Evolutionary conservation across 2,329 filamentous ascomycete genomes (phyloP).

Genomic region (Xylaria hypoxylon): DNA sequence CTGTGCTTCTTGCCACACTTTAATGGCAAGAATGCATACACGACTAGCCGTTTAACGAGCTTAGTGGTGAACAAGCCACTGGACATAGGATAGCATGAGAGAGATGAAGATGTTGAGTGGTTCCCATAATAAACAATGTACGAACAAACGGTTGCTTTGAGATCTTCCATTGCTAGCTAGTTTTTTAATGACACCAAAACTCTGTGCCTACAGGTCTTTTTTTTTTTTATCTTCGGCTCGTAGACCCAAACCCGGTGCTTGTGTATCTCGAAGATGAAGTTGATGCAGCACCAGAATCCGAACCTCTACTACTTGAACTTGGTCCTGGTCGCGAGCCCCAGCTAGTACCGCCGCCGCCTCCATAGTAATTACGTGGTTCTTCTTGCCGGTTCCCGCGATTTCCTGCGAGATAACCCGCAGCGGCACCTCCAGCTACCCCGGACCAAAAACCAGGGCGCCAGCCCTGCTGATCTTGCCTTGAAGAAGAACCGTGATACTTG

Average conservation of each 20-base stretch:
- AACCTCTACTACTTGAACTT: conserved; percentile 45
- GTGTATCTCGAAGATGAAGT: conserved; percentile 67
- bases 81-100: conserved; percentile 39
- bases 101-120: conserved; percentile 20
- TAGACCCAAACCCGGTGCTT: conserved; percentile 80
- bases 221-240: conserved; percentile 54
- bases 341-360: conserved; percentile 42
- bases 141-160: conserved; percentile 4
- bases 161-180: conserved; percentile 15
- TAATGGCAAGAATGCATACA: conserved; percentile 14
- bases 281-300: conserved; percentile 50
- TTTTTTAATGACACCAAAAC: neutral
- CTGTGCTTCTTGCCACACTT: conserved; percentile 9
- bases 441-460: conserved; percentile 83
- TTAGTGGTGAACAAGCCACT: conserved; percentile 16
- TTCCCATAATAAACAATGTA: conserved; percentile 26
- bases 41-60: conserved; percentile 9
- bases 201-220: neutral
- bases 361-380: conserved; percentile 43
- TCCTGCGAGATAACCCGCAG: conserved; percentile 74
- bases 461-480: conserved; percentile 53
- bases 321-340: conserved; percentile 44
- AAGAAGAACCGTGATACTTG: conserved; percentile 51
- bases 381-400: conserved; percentile 59
- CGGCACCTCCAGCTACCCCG: conserved; percentile 74